These are phyloP conservation scores for Iberis amara DNA, from an alignment of 441 rosid species.

Conservation along the genomic window DNA sequence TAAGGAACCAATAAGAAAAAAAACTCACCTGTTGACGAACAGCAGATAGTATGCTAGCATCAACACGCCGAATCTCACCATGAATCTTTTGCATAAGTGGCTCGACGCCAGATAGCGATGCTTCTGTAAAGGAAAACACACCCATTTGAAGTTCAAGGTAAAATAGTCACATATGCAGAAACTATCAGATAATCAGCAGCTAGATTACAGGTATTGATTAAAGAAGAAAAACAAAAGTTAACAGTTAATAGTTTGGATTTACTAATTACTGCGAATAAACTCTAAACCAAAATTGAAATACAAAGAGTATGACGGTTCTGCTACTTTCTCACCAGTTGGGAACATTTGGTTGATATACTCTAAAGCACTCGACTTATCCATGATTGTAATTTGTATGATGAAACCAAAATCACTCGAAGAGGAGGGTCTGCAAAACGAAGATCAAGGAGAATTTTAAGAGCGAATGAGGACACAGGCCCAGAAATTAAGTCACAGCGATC, in stretches of 20 bases:
- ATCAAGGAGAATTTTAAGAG: not conserved
- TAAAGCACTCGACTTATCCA: constrained; percentile 90
- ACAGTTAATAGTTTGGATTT: not conserved
- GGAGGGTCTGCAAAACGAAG: constrained; percentile 23
- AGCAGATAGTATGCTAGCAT: constrained; percentile 86
- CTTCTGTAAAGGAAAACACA: constrained; percentile 56
- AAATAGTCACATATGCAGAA: constrained; percentile 11
- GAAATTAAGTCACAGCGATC: not conserved
- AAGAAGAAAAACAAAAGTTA: not conserved
- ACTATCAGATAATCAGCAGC: constrained; percentile 12
- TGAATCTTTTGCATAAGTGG: constrained; percentile 98
- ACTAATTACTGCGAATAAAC: not conserved
- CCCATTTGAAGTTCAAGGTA: constrained; percentile 13
- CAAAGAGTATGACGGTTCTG: not conserved
- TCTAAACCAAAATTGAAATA: not conserved
- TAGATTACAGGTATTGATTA: not conserved
- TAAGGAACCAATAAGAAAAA: constrained; percentile 4
- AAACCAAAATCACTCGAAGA: constrained; percentile 26
- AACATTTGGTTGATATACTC: constrained; percentile 99
- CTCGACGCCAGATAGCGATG: constrained; percentile 94
- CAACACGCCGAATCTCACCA: constrained; percentile 85
- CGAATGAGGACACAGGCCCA: not conserved
- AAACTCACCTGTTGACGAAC: constrained; percentile 91
- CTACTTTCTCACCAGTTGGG: constrained; percentile 61
- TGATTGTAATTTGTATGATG: constrained; percentile 30